phyloP scores from a whole-genome alignment of 495 filamentous ascomycete genomes.

The Lindgomyces ingoldianus region DNA sequence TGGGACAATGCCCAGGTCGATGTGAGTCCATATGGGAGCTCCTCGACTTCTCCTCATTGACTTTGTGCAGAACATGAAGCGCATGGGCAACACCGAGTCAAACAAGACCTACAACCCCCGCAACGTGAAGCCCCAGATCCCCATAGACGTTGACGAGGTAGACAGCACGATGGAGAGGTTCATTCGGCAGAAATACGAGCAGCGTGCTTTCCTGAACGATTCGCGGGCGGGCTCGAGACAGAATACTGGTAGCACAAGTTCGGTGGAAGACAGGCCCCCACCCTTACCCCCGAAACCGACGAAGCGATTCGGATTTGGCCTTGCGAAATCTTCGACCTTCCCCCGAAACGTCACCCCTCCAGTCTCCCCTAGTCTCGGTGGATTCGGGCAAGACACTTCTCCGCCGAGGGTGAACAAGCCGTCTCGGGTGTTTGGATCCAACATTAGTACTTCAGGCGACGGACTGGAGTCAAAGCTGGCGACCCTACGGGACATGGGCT shows the following conservation, averaged over 20 bases:
- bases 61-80: conserved; percentile 76
- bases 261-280: conserved; percentile 60
- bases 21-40: conserved; percentile 52
- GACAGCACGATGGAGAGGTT: conserved; percentile 92
- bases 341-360: conserved; percentile 45
- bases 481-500: conserved; percentile 87
- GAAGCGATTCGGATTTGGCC: conserved; percentile 71
- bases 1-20: conserved; percentile 96
- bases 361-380: conserved; percentile 39
- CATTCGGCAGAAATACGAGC: conserved; percentile 90
- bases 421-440: conserved; percentile 67
- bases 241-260: conserved; percentile 55
- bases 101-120: conserved; percentile 88
- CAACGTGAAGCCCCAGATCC: conserved; percentile 75
- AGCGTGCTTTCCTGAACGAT: conserved; percentile 55
- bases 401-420: conserved; percentile 56
- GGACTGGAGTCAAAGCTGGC: conserved; percentile 69
- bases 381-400: conserved; percentile 40
- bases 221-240: conserved; percentile 43
- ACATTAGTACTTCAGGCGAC: conserved; percentile 59
- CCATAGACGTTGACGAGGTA: conserved; percentile 85
- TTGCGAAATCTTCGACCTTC: conserved; percentile 71
- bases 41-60: conserved; percentile 35
- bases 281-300: conserved; percentile 82
- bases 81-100: conserved; percentile 78